Evolutionary conservation across 805 yeast species (phyloP), one percentile per base, ranked within the genome.

Genomic region (Cyberlindnera maclurae): DNA sequence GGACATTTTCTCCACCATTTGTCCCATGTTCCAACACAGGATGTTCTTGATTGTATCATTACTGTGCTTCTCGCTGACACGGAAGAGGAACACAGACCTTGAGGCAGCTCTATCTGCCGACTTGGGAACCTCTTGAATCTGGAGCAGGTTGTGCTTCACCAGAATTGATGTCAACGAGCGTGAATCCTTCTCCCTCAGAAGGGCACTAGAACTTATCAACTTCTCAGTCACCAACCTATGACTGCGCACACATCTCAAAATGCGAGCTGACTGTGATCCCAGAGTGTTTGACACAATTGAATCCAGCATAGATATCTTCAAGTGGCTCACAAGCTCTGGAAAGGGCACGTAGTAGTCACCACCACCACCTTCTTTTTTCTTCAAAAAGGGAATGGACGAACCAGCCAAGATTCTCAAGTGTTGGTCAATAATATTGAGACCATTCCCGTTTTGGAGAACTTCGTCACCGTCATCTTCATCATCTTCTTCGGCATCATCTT

Each of bases 71-170:
- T 75, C 71, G 27, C 76, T 77, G 49, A 77, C 82, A 52, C 87
- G 73, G 69, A 87, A 93, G 26, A 89, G 70, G 56, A 77, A 93
- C 22, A 84, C 82, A 1, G 97, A 82, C 49, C 95, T 77, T 30
- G 85, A 78, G 0, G 97, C 95, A 3, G 95, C 89, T 49, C 97
- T 72, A 58, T 93, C 97, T 17, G 78, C 80, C 8, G 95, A 82
- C 52, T 90, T 75, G 11, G 97, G 97, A 22, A 93, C 82, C 63
- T 93, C 98, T 61, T 90, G 97, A 28, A 89, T 71, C 55, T 90
- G 96, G 15, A 89, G 65, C 15, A 84, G 72, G 44, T 89, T 87
- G 46, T 77, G 70, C 38, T 72, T 74, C 20, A 84, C 72, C 38
- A 93, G 64, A 26, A 75, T 73, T 33, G 82, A 74, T 32, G 88